Evolutionary conservation across 768 basidiomycete genomes (phyloP).

Genomic region (Lentinula aciculospora): DNA sequence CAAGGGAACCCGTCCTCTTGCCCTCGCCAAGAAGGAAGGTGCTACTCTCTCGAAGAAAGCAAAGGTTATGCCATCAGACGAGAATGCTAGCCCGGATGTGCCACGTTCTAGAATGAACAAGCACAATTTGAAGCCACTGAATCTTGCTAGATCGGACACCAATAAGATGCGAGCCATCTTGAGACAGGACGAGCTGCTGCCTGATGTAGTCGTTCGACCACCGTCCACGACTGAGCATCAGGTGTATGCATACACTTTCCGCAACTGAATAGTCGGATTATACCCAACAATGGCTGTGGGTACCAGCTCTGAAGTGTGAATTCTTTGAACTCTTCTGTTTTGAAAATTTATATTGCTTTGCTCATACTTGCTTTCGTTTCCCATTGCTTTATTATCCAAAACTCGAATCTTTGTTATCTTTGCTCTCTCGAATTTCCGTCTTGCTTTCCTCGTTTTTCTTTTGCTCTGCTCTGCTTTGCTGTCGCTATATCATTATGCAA

Average conservation of each 20-base stretch:
- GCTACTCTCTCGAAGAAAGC: constrained; percentile 23
- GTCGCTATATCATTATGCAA: background rate
- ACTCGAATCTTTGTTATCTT: constrained; percentile 2
- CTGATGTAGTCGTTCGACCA: constrained; percentile 56
- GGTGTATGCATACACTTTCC: constrained; percentile 38
- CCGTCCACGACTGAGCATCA: constrained; percentile 46
- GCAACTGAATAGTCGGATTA: constrained; percentile 24
- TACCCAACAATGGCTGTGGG: constrained; percentile 10
- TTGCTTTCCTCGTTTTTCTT: constrained; percentile 9
- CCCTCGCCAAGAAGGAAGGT: constrained; percentile 52
- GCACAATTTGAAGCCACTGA: constrained; percentile 49
- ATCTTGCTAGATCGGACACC: constrained; percentile 58
- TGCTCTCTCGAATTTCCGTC: constrained; percentile 10
- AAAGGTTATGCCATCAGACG: constrained; percentile 23
- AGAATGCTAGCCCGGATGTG: constrained; percentile 24
- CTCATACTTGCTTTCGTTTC: constrained; percentile 11
- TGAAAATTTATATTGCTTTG: constrained; percentile 12
- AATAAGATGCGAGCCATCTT: constrained; percentile 54
- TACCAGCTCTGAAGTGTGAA: background rate
- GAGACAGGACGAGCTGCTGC: constrained; percentile 50
- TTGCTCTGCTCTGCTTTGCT: constrained; percentile 7
- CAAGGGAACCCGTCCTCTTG: constrained; percentile 46
- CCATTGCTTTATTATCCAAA: constrained; percentile 11
- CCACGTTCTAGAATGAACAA: constrained; percentile 29
- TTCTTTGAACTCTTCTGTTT: background rate